phyloP scores from a whole-genome alignment of 257 asterid genomes.

The Ilex aquifolium region DNA sequence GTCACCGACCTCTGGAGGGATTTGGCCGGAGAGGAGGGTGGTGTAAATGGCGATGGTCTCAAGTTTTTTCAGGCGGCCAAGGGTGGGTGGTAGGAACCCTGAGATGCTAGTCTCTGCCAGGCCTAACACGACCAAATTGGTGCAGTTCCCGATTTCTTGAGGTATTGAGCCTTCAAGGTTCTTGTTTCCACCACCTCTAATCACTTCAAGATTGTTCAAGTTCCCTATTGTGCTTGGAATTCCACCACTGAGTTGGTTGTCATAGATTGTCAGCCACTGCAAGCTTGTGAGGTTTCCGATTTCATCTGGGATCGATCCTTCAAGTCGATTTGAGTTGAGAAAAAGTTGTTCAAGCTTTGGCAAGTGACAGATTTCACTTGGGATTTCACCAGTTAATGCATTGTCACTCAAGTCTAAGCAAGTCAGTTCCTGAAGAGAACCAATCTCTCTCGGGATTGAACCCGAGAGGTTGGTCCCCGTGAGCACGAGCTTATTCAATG shows the following conservation, averaged over 20 bases:
- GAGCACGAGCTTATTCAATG: constrained; percentile 38
- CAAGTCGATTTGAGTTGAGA: constrained; percentile 46
- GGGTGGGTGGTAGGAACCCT: constrained; percentile 57
- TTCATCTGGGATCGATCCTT: constrained; percentile 44
- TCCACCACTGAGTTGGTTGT: constrained; percentile 53
- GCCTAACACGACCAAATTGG: constrained; percentile 48
- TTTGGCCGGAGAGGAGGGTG: constrained; percentile 64
- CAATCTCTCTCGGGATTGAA: constrained; percentile 42
- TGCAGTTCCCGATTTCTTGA: constrained; percentile 57
- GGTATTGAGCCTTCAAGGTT: constrained; percentile 65
- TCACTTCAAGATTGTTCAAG: constrained; percentile 40
- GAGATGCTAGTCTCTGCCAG: constrained; percentile 71
- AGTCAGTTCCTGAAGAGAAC: constrained; percentile 29
- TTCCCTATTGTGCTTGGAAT: constrained; percentile 54
- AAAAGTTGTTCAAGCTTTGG: constrained; percentile 39
- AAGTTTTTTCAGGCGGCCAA: constrained; percentile 50
- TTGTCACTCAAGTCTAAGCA: constrained; percentile 61
- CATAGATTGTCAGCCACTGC: constrained; percentile 39
- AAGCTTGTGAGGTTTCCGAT: constrained; percentile 48
- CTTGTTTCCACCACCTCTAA: constrained; percentile 79
- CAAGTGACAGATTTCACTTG: constrained; percentile 33
- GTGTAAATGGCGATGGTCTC: constrained; percentile 63
- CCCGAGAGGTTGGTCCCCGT: constrained; percentile 62
- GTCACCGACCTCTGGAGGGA: constrained; percentile 67
- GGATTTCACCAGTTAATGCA: constrained; percentile 54